Conservation (phyloP, 2,329 filamentous ascomycete genomes). For the Talaromyces sp. region DNA sequence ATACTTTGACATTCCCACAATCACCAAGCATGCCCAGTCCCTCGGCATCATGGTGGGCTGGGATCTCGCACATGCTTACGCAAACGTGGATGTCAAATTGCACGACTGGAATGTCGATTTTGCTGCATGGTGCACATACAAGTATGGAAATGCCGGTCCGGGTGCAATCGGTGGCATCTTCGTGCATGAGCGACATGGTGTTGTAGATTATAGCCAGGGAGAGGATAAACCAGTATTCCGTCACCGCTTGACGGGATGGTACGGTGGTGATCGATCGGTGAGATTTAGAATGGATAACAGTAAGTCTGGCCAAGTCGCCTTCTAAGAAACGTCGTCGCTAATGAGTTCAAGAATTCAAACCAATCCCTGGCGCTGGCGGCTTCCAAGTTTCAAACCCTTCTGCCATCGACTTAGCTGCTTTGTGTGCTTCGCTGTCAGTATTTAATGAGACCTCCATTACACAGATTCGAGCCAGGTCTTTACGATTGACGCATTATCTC, state of each 20-base stretch:
- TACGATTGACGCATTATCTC: constrained; percentile 71
- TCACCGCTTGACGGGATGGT: constrained; percentile 75
- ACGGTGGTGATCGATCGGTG: constrained; percentile 70
- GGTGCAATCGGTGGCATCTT: constrained; percentile 76
- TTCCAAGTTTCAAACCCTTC: constrained; percentile 80
- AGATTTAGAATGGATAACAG: constrained; percentile 78
- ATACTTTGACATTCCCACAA: constrained; percentile 72
- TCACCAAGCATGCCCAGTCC: constrained; percentile 70
- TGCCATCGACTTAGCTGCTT: constrained; percentile 68
- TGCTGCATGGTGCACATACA: constrained; percentile 89
- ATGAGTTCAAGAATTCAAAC: constrained; percentile 57
- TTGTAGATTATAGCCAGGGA: constrained; percentile 37
- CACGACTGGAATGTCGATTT: constrained; percentile 91
- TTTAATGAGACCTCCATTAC: constrained; percentile 69
- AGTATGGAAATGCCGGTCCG: constrained; percentile 83
- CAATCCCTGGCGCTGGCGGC: constrained; percentile 72
- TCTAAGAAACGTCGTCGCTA: neutral
- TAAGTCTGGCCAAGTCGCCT: constrained; percentile 19
- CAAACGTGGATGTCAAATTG: constrained; percentile 71
- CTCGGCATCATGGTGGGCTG: constrained; percentile 72
- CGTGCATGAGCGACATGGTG: constrained; percentile 69
- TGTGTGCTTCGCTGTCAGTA: constrained; percentile 67
- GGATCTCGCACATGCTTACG: constrained; percentile 81
- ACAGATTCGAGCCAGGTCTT: constrained; percentile 64
- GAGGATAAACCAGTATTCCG: constrained; percentile 52